Evolutionary conservation across 306 rosid genomes (phyloP), one percentile per base, ranked within the genome.

Genomic region (Cajanus cajan): DNA sequence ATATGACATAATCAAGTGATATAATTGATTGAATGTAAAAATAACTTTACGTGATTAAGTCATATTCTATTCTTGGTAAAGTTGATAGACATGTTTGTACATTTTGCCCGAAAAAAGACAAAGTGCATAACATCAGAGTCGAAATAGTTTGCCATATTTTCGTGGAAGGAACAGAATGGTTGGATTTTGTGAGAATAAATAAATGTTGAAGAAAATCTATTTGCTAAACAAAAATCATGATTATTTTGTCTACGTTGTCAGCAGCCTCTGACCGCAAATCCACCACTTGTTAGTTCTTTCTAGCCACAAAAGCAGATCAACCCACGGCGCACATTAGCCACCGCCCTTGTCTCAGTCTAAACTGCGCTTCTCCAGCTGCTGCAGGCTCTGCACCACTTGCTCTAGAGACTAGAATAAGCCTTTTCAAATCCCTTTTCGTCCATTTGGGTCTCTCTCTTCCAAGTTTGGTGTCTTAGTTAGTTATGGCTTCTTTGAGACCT

Each of bases 401-500:
- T 82, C 80, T 67, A 72, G n/a, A n/a, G n/a, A n/a, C n/a, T n/a
- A n/a, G 54, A 85, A 71, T 22, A 82, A 45, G 68, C 68, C 68
- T 61, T 61, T 61, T 33, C 41, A 45, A 45, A n/a, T 19, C 25
- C 70, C 18, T 1, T 82, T 77, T 78, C 9, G 0, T 48, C 1
- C 41, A 39, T 78, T 78, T 67, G 54, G 12, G 18, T 55, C 63
- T 34, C 43, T 61, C 79, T 85, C 80, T 82, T 39, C 19, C 28
- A 58, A 85, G 44, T 44, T 74, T 19, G 34, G 8, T 70, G 28
- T 21, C 45, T 43, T 57, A 2, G 66, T 51, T 57, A 2, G 59
- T 37, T 71, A 92, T 92, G 99, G 96, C 97, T 59, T 87, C 89
- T 8, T 47, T 85, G 74, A 91, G 89, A 82, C 87, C 89, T 37